Base-by-base conservation (phyloP, 140 eudicot genomes). In the Stevia rebaudiana region DNA sequence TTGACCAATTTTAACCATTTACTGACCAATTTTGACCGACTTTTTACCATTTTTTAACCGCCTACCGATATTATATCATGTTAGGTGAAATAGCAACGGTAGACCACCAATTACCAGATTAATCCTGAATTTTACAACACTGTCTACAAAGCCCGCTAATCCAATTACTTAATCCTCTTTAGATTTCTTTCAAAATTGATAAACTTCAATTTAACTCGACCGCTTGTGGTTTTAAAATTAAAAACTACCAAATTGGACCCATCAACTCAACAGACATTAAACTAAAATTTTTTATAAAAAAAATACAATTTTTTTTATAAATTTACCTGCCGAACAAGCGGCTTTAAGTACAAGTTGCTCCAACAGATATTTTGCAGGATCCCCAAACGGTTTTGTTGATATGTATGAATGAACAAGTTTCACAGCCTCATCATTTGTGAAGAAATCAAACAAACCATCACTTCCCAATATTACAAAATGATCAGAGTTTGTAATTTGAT, bases 401-500 rank as follows among this genome's bases (percentile, higher is more conserved):
- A 88, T 82, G 64, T 84, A 92, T 8, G 86, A 83, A 59, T 75
- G 83, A 15, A 92, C 95, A 52, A 92, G 87, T 70, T 73, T 79
- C 42, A 92, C 94, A 2, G 79, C 79, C 54, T 88, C 98, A 19
- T 92, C 96, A 55, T 92, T 92, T 74, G 78, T 83, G 68, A 92
- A 92, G 82, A 92, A 92, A 75, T 92, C 98, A 69, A 92, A 92
- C 28, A 92, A 79, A 62, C 98, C 98, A 74, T 92, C 98, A 35
- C 98, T 92, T 44, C 84, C 98, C 3, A 92, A 82, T 78, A 92
- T 77, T 68, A 92, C 92, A 74, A 92, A 92, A 62, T 76, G 95
- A 76, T 92, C 96, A 8, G 77, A 81, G 52, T 67, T 78, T 24
- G 98, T 77, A 22, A 92, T 66, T 69, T 79, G 82, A 67, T 83